Evolutionary conservation across 495 filamentous ascomycete species (phyloP), one percentile per base, ranked within the genome.

Genomic region (Penicillium herquei): DNA sequence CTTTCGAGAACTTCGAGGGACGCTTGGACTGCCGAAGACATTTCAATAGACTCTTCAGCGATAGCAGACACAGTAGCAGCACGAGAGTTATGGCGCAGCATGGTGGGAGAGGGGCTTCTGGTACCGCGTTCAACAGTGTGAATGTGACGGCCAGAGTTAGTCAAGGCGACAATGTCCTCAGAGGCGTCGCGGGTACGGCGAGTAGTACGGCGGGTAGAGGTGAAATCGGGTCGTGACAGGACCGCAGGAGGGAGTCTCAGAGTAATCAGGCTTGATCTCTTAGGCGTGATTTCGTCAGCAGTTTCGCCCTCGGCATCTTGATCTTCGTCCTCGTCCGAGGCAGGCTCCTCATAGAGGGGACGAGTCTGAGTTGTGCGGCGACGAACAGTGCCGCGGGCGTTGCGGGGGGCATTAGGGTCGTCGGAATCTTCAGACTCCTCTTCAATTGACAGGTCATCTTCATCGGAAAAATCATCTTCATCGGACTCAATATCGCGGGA

Each of bases 331-430:
- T 55, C 56, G 44, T 70, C 70, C 3, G 51, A 52, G 31, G 32
- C 43, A 0, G 62, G 56, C 46, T 72, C 74, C 48, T 79, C 65
- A 49, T 82, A 81, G 9, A 66, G 53, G 1, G 67, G 68, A 37
- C 76, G 75, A 7, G 69, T 80, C 21, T 65, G 58, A 13, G 85
- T 83, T 10, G 82, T 84, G 55, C 85, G 78, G 59, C 90, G 80
- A 64, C 84, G 83, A 26, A 82, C 81, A 13, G 87, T 78, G n/a
- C 90, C 90, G 37, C 87, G 84, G n/a, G 78, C 78, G 59, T 83
- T 85, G 5, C 83, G 75, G 41, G 83, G 83, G 1, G 82, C 72
- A 62, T 89, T 85, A 0, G 79, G 69, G n/a, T 84, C 83, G 39
- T 88, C 87, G 5, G 80, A 79, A 11, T 85, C 81, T 12, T 89